Evolutionary conservation across 805 yeast species (phyloP), one percentile per base, ranked within the genome.

Genomic region (Myxozyma lipomycoides): DNA sequence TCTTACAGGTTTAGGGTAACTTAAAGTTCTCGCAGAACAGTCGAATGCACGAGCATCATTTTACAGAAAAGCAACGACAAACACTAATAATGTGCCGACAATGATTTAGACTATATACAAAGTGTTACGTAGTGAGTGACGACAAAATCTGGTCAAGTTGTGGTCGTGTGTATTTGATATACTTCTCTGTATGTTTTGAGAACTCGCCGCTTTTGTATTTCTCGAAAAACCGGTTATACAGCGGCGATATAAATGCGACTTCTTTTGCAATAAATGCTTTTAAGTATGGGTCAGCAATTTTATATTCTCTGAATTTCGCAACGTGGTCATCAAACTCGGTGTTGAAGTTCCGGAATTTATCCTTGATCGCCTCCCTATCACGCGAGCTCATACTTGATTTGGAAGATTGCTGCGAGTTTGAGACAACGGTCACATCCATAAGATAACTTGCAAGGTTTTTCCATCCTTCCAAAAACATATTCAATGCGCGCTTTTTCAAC

Each of bases 141-240:
- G 67, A 64, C 17, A 74, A 53, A 12, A 66, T 61, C 25, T 62
- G 55, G 51, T 74, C 78, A 51, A 76, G 65, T 61, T 74, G 65
- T 18, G 55, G 51, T 49, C 67, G 66, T 55, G 76, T 60, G 62
- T 63, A 63, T 68, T 82, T 83, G 64, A 86, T 77, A 61, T 86
- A 84, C 71, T 85, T 86, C 43, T 77, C 73, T 39, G 78, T 73
- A 62, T 84, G 81, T 66, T 86, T 86, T 21, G 89, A 75, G 61
- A 83, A 83, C 46, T 82, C 87, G n/a, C 82, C 81, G 25, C 70
- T 70, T 3, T 78, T 78, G 61, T 86, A 82, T 66, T 86, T 85
- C 60, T 85, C 88, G 67, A 86, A 83, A 64, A 91, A 84, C 62
- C 93, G 81, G 62, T 83, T 82, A 69, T 91, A 91, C 48, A 91